Conservation (phyloP, 2,329 filamentous ascomycete genomes). For the Magnaporthales sp. region DNA sequence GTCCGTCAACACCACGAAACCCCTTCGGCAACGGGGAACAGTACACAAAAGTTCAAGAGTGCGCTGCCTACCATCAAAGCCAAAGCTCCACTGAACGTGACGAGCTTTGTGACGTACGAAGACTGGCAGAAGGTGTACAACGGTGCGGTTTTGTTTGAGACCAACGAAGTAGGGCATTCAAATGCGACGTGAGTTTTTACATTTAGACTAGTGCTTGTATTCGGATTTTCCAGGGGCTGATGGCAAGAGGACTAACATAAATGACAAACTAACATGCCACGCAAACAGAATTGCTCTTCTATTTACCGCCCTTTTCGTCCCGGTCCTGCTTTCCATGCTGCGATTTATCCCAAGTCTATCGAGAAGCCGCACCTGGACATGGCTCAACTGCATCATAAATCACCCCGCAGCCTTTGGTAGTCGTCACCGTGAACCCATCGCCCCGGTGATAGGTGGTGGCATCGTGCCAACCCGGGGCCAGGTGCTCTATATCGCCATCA, state of each 20-base stretch:
- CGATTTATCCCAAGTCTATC: constrained; percentile 23
- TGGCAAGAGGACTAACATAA: not conserved
- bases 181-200: constrained; percentile 7
- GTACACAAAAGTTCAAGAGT: constrained; percentile 8
- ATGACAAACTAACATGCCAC: not conserved
- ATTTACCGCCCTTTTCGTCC: constrained; percentile 21
- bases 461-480: constrained; percentile 16
- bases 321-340: constrained; percentile 22
- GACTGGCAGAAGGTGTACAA: constrained; percentile 35
- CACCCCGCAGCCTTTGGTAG: constrained; percentile 22
- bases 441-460: constrained; percentile 14
- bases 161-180: constrained; percentile 26
- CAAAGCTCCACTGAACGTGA: constrained; percentile 19
- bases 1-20: not conserved
- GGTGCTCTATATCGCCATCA: constrained; percentile 10
- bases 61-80: constrained; percentile 16
- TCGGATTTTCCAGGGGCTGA: no score
- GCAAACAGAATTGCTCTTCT: constrained; percentile 16
- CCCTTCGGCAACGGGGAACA: not conserved
- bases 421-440: constrained; percentile 21
- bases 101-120: constrained; percentile 19
- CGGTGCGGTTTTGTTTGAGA: constrained; percentile 41
- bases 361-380: constrained; percentile 16
- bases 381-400: constrained; percentile 20
- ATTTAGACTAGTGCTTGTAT: no score